Evolutionary conservation across 768 basidiomycete genomes (phyloP).

Genomic region (Polyporus arcularius): DNA sequence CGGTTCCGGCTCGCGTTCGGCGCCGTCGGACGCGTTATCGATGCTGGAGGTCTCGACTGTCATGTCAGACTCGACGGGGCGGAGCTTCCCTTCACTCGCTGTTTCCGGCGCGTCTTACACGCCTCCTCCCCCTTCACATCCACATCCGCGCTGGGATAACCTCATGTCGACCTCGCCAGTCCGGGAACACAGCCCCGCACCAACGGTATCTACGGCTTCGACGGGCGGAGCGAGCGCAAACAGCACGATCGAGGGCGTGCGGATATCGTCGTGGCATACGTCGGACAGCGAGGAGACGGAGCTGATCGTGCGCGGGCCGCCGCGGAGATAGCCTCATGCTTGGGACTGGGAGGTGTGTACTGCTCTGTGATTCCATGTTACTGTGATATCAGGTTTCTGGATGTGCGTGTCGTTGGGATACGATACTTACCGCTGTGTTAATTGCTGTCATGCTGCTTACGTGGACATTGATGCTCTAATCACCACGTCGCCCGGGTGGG

Average conservation of each 20-base stretch:
- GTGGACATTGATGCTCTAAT: no score
- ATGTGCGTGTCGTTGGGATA: no score
- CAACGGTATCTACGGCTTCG: not conserved
- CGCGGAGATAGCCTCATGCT: not conserved
- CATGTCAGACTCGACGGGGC: not conserved
- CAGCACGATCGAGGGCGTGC: not conserved
- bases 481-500: no score
- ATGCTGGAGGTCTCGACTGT: not conserved
- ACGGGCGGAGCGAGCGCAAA: not conserved
- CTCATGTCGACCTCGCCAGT: no score
- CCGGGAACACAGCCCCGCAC: not conserved
- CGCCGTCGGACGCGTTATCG: not conserved
- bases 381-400: no score
- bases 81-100: no score
- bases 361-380: no score
- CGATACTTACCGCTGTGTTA: no score
- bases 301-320: not conserved
- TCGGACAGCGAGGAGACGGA: not conserved
- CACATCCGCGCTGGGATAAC: not conserved
- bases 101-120: not conserved
- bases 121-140: not conserved
- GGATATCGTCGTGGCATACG: conserved; percentile 4
- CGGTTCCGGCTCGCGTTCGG: not conserved
- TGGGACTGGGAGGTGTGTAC: no score
- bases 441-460: no score